Percentiles rank a stretch among this genome's conserved stretches.
Evolutionary conservation across 1,139 yeast genomes (phyloP).

Genomic region (Debaryomycetaceae sp.): DNA sequence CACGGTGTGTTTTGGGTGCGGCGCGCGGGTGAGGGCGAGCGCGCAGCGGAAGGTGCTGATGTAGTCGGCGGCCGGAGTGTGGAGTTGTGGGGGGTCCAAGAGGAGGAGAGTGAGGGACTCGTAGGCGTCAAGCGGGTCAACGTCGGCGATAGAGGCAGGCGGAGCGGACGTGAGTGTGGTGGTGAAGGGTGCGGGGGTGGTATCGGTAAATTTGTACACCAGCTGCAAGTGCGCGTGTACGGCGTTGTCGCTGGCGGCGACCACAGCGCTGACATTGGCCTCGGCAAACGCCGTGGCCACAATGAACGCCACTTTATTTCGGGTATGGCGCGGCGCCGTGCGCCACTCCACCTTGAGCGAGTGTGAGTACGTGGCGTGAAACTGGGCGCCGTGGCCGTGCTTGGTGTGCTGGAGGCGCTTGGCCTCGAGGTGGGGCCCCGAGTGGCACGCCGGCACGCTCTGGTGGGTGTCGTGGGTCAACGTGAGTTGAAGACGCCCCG

Average conservation of each 20-base stretch:
- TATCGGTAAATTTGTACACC: neutral
- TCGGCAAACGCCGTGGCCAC: neutral
- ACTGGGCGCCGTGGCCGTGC: conserved; percentile 20
- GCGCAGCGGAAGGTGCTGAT: conserved; percentile 15
- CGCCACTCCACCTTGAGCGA: conserved; percentile 9
- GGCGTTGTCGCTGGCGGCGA: no score
- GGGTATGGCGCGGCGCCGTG: conserved; percentile 1
- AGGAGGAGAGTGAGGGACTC: conserved; percentile 18
- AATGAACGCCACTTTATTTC: conserved; percentile 1
- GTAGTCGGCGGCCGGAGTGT: conserved; percentile 11
- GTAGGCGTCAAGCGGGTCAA: conserved; percentile 12
- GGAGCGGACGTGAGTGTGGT: neutral
- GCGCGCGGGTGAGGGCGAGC: neutral
- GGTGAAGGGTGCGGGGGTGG: neutral
- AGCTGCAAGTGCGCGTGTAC: neutral
- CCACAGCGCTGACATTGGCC: no score
- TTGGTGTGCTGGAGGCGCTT: conserved; percentile 15
- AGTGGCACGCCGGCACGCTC: conserved; percentile 6
- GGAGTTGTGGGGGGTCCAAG: conserved; percentile 15
- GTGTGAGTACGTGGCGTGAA: conserved; percentile 13
- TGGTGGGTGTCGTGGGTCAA: conserved; percentile 6
- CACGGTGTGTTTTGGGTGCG: neutral
- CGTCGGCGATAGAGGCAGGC: neutral
- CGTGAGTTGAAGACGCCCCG: neutral
- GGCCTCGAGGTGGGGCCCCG: conserved; percentile 8